Evolutionary conservation across 192 early-diverging fungal species (phyloP).

Genomic region (Anaeromyces robustus): DNA sequence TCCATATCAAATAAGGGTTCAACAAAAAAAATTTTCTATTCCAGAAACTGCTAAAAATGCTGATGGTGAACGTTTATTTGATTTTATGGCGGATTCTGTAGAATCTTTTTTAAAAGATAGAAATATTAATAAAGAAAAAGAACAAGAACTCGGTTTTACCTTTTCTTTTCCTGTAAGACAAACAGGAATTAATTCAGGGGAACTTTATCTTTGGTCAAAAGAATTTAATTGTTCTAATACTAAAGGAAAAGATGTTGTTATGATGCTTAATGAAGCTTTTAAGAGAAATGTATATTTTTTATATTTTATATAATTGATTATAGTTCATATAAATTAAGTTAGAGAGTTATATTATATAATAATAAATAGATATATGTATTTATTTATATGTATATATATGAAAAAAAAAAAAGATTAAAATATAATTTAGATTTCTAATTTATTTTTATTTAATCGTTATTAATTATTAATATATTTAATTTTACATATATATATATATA

Average conservation of each 20-base stretch:
- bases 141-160: not conserved
- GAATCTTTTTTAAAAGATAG: not conserved
- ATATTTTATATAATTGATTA: too few species aligned
- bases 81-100: not conserved
- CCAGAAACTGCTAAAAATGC: not conserved
- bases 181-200: not conserved
- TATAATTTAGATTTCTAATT: too few species aligned
- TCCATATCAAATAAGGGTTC: not conserved
- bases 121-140: not conserved
- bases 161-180: not conserved
- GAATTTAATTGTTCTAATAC: not conserved
- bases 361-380: too few species aligned
- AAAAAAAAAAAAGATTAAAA: too few species aligned
- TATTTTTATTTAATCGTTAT: too few species aligned
- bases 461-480: too few species aligned
- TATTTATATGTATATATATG: too few species aligned
- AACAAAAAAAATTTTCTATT: not conserved
- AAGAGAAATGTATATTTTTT: not conserved
- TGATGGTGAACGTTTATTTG: not conserved
- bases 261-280: not conserved
- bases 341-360: too few species aligned
- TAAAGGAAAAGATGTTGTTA: not conserved
- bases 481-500: too few species aligned
- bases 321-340: too few species aligned
- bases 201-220: not conserved